Evolutionary conservation across 2,329 filamentous ascomycete species (phyloP), one percentile per base, ranked within the genome.

Genomic region (Ascochyta viciae-villosae): DNA sequence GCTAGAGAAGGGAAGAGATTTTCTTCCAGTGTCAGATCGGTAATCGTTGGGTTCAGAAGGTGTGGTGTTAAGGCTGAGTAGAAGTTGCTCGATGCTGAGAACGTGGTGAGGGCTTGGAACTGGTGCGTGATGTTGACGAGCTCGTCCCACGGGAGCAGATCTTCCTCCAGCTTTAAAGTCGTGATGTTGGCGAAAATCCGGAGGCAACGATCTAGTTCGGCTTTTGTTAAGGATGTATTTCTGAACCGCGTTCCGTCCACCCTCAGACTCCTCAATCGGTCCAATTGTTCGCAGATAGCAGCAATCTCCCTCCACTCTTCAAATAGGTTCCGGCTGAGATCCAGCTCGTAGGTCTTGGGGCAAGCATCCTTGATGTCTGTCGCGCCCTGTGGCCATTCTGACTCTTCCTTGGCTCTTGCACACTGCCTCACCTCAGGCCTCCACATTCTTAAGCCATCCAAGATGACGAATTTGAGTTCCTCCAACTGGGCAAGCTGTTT

Each of bases 271-370:
- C 79, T 85, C 61, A 98, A 73, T 19, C 81, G 80, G n/a, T 83
- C 81, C 33, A 98, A 78, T 61, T 89, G 85, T 6, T 78, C 78
- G 71, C 91, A 95, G 35, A 98, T 89, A 2, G 83, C 80, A 16
- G 86, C 82, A 9, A 96, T 82, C 23, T 90, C 85, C 2, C 78
- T 77, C 73, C 93, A 84, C 10, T 77, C 78, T 51, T 87, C 86
- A 66, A 98, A 87, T 31, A 96, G 74, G 72, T 96, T 98, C 46
- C 91, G 85, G 69, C 92, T 92, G 38, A 99, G 75, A 71, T 97
- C 93, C 41, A 98, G 80, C 70, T 96, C 91, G 1, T 83, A 80
- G 38, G 86, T 82, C 48, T 84, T 85, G 0, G 84, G 82, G 68
- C 84, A 87, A 3, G 80, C 79, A 16, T 76, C 69, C 29, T 68